Evolutionary conservation across 2,329 filamentous ascomycete species (phyloP).

Genomic region (Sporothrix humicola): DNA sequence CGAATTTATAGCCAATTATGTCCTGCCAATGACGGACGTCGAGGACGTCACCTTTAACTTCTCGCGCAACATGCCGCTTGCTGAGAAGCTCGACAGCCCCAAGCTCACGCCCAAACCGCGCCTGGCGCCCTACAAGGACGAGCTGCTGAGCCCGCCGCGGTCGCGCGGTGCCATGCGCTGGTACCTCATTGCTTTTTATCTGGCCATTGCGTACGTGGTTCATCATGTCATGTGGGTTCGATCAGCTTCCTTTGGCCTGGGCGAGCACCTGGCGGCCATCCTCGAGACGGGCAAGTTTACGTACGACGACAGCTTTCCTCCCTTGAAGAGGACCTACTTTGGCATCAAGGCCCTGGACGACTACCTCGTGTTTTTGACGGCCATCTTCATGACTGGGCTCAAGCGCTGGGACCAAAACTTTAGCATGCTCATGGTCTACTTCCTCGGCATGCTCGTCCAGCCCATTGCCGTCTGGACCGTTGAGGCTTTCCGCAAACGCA

Average conservation of each 20-base stretch:
- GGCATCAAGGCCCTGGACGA: conserved; percentile 31
- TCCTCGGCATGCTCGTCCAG: conserved; percentile 31
- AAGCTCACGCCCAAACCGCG: conserved; percentile 15
- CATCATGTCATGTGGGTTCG: conserved; percentile 30
- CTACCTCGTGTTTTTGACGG: conserved; percentile 30
- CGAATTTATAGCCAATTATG: background rate
- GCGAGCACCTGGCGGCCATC: conserved; percentile 15
- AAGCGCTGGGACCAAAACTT: conserved; percentile 25
- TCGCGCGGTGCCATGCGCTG: background rate
- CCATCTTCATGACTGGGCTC: conserved; percentile 31
- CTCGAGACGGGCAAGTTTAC: conserved; percentile 28
- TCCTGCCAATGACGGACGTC: conserved; percentile 18
- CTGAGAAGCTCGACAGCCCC: conserved; percentile 30
- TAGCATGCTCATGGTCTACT: conserved; percentile 31
- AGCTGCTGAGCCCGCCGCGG: conserved; percentile 32
- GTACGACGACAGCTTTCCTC: conserved; percentile 19
- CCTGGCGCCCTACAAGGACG: conserved; percentile 35
- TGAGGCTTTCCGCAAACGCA: conserved; percentile 36
- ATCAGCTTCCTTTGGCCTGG: conserved; percentile 19
- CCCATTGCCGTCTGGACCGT: conserved; percentile 34
- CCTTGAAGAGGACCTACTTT: conserved; percentile 28
- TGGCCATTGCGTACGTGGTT: conserved; percentile 19
- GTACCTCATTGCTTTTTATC: conserved; percentile 18
- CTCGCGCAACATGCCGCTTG: conserved; percentile 31
- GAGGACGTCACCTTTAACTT: conserved; percentile 34